Base-by-base conservation (phyloP, 2,329 filamentous ascomycete genomes). In the Nemania sp. region DNA sequence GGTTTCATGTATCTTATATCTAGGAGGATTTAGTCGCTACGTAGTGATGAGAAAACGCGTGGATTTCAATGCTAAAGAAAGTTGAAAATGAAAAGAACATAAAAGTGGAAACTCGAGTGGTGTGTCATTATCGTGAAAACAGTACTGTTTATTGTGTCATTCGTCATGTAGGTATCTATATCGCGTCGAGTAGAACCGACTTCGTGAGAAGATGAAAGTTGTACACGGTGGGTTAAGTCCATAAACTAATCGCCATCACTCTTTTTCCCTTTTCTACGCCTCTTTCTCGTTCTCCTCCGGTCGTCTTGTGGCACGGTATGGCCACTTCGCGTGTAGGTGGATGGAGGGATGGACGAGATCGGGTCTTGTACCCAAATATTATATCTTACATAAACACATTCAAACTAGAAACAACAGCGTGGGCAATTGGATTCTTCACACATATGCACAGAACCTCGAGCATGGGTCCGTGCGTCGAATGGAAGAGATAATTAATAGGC, bases 381-480 rank as follows among this genome's bases (percentile, higher is more conserved):
- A 63, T 65, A 66, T 66, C 64, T 64, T 66, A 66, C 64, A 66
- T 44, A 57, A n/a, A 64, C 61, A 65, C 57, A 57, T 54, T 54
- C 47, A 54, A 52, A 44, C 34, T n/a, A n/a, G n/a, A n/a, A 36
- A 52, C 48, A 49, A 54, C 23, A 54, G 46, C 11, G 26, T 20
- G 41, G n/a, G 7, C 15, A 49, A 46, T 34, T 19, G 36, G 17
- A 37, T 44, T 36, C 40, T 50, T 50, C 40, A 34, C 19, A n/a
- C n/a, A n/a, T n/a, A 45, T 49, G 39, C 41, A 40, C 19, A 30
- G 14, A 52, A 42, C 44, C 47, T 42, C 20, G 14, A 28, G 43
- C 37, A 52, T 33, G 50, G 47, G 54, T 43, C n/a, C 50, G 49
- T 34, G 50, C 39, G 26, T 49, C 26, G 49, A 46, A 51, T 41